These are phyloP conservation scores for Chlorella sp. DNA, from an alignment of 139 green algal species.

Conservation along the genomic window DNA sequence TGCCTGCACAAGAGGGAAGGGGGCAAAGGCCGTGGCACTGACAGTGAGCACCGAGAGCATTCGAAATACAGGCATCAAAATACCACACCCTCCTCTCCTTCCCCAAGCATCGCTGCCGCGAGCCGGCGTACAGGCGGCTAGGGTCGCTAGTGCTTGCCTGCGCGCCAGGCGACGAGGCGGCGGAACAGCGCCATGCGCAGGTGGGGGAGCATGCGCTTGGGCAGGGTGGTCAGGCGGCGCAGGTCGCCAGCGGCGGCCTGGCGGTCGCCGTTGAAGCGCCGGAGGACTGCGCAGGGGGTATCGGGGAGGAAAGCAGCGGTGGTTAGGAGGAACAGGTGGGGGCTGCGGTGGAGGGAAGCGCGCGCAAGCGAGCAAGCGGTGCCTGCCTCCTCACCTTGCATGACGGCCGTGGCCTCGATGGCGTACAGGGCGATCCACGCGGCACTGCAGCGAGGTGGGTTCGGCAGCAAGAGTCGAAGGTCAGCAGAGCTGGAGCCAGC, in stretches of 20 bases:
- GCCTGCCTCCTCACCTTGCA: no score
- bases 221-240: slow-evolving; percentile 48
- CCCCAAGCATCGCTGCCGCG: neutral
- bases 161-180: slow-evolving; percentile 18
- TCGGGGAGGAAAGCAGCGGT: no score
- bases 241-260: slow-evolving; percentile 1
- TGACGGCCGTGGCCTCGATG: slow-evolving; percentile 63
- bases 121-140: neutral
- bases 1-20: neutral
- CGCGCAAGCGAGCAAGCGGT: no score
- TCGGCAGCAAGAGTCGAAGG: no score
- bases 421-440: slow-evolving; percentile 62
- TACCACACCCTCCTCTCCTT: neutral
- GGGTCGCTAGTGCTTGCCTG: no score
- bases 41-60: neutral
- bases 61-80: neutral
- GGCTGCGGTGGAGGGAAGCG: no score
- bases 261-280: slow-evolving; percentile 17
- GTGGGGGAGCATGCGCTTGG: slow-evolving; percentile 71
- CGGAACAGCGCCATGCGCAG: slow-evolving; percentile 47
- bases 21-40: neutral
- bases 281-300: no score
- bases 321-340: no score
- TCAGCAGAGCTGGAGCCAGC: no score
- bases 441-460: slow-evolving; percentile 36